Base-by-base conservation (phyloP, 148 eudicot species). In the Polygonum maritimum region DNA sequence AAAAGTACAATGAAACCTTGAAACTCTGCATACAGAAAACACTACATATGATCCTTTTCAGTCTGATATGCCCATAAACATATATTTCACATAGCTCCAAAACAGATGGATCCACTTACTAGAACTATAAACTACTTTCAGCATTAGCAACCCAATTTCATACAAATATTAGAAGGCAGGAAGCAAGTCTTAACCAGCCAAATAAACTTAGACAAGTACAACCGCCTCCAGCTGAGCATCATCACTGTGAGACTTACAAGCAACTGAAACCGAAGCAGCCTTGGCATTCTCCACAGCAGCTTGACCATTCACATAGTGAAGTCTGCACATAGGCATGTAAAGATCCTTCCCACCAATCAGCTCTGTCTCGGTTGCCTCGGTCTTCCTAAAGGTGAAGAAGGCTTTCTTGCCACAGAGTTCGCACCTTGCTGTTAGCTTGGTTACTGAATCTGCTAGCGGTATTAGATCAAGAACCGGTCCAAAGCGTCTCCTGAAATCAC, bases 281-380 rank as follows among this genome's bases (percentile, higher is more conserved):
- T 35, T 65, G 15, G 71, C 41, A 35, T 13, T 65, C 40, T 65
- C 71, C 71, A 65, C 4, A 6, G n/a, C 71, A 65, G 41, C 75
- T 33, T 90, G 93, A 2, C 84, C 89, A 18, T 74, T 88, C 16
- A 89, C 89, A 78, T 92, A 95, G 80, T 95, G 99, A 36, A 86
- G 94, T 49, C 97, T 94, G 78, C 99, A 95, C 36, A 95, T 97
- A 18, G 97, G 96, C 96, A 90, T 92, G 79, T 95, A 95, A 2
- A 89, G 54, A 79, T 95, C 94, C 49, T 87, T 84, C 18, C 97
- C 97, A 10, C 96, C 97, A 38, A 95, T 85, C 57, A 95, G 79
- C 82, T 95, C 94, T 0, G 89, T 92, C 75, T 86, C 70, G 0
- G 86, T 84, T 80, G 88, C 92, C 21, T 76, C 88, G 0, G 88